Conservation (phyloP, 1,139 yeast species). For the Sugiyamaella castrensis region DNA sequence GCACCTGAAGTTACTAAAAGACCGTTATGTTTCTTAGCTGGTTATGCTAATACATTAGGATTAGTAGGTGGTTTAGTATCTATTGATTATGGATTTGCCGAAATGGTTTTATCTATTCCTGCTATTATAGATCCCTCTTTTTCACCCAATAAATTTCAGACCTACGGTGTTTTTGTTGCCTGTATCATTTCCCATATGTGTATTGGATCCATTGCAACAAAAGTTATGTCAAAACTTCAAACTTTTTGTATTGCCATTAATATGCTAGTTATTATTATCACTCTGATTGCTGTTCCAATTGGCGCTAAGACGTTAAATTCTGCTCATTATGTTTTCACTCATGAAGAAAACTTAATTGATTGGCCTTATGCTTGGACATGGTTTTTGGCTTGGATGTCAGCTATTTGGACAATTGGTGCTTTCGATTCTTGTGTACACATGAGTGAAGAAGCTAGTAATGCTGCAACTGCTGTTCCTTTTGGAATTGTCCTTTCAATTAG, state of each 20-base stretch:
- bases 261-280: slow-evolving; percentile 52
- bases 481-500: slow-evolving; percentile 58
- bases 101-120: slow-evolving; percentile 52
- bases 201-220: slow-evolving; percentile 51
- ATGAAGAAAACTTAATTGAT: slow-evolving; percentile 50
- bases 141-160: slow-evolving; percentile 46
- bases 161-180: slow-evolving; percentile 57
- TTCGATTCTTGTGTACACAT: slow-evolving; percentile 72
- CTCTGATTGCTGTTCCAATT: slow-evolving; percentile 61
- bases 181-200: slow-evolving; percentile 46
- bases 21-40: slow-evolving; percentile 55
- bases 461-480: slow-evolving; percentile 62
- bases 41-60: slow-evolving; percentile 58
- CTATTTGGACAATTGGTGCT: slow-evolving; percentile 46
- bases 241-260: slow-evolving; percentile 57
- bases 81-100: slow-evolving; percentile 57
- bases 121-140: slow-evolving; percentile 50
- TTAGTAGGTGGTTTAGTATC: slow-evolving; percentile 56
- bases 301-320: slow-evolving; percentile 34
- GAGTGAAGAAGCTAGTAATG: slow-evolving; percentile 65
- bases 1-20: slow-evolving; percentile 48
- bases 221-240: slow-evolving; percentile 56
- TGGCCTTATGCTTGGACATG: slow-evolving; percentile 73
- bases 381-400: slow-evolving; percentile 59
- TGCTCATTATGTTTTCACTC: slow-evolving; percentile 52